Percentiles rank a stretch among this genome's conserved stretches.
phyloP scores from a whole-genome alignment of 805 yeast species.

The Saccharomycopsis oosterbeekiorum region DNA sequence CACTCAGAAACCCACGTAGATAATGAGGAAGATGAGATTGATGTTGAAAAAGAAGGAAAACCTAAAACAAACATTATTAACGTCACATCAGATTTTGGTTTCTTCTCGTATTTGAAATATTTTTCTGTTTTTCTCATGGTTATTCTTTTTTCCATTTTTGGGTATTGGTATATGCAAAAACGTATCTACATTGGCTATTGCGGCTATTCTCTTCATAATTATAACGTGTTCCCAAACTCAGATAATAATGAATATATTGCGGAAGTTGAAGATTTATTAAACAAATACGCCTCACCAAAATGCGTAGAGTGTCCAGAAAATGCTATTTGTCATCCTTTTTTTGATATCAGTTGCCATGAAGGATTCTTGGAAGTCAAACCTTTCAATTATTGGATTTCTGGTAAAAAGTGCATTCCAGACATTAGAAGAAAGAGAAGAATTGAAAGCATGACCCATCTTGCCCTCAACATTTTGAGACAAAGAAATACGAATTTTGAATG shows the following conservation, averaged over 20 bases:
- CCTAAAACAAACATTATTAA: background rate
- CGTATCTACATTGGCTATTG: slow-evolving; percentile 62
- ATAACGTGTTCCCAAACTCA: slow-evolving; percentile 28
- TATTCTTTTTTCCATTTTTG: slow-evolving; percentile 31
- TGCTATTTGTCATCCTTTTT: slow-evolving; percentile 58
- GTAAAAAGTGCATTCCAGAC: slow-evolving; percentile 68
- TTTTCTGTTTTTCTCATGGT: slow-evolving; percentile 29
- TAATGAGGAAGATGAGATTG: background rate
- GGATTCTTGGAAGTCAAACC: slow-evolving; percentile 50
- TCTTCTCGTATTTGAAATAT: slow-evolving; percentile 20
- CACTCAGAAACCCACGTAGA: background rate
- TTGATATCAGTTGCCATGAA: slow-evolving; percentile 58
- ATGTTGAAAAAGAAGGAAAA: background rate
- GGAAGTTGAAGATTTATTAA: slow-evolving; percentile 36
- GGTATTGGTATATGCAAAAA: slow-evolving; percentile 58
- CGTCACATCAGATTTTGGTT: background rate
- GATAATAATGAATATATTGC: slow-evolving; percentile 27
- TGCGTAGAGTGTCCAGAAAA: slow-evolving; percentile 78
- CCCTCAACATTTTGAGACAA: slow-evolving; percentile 54
- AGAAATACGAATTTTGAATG: slow-evolving; percentile 58
- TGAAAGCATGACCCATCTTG: slow-evolving; percentile 53
- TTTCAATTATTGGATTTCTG: slow-evolving; percentile 35
- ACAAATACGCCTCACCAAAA: slow-evolving; percentile 38
- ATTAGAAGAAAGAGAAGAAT: slow-evolving; percentile 58
- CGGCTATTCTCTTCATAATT: slow-evolving; percentile 45